Conservation (phyloP, 1,284 basidiomycete species). For the Puccinia horiana region DNA sequence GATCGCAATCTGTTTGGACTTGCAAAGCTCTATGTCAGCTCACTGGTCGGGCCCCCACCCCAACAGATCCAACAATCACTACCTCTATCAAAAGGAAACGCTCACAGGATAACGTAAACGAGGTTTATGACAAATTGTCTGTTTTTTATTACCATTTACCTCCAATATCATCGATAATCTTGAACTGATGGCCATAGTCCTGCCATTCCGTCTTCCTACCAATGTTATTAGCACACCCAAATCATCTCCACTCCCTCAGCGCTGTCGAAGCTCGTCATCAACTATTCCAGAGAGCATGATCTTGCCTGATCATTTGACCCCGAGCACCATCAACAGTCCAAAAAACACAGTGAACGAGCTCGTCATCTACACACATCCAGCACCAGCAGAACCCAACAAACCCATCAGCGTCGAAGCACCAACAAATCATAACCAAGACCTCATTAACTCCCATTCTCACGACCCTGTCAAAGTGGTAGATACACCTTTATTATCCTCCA, state of each 20-base stretch:
- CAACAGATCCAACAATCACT: background rate
- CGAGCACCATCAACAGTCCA: background rate
- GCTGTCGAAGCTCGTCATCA: background rate
- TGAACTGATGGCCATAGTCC: background rate
- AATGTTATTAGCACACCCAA: background rate
- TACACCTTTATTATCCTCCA: background rate
- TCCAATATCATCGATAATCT: background rate
- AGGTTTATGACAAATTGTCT: background rate
- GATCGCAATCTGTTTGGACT: slow-evolving; percentile 28
- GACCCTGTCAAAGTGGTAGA: background rate
- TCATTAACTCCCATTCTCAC: background rate
- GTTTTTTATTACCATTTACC: background rate
- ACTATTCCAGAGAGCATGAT: background rate
- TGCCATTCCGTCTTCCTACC: background rate
- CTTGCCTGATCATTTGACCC: background rate
- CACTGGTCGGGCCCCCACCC: background rate
- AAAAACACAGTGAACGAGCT: background rate
- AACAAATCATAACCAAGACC: background rate
- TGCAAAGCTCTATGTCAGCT: slow-evolving; percentile 31
- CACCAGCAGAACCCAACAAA: background rate
- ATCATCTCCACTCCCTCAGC: background rate
- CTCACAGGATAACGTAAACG: slow-evolving; percentile 6
- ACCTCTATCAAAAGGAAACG: slow-evolving; percentile 9
- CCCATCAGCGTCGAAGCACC: background rate
- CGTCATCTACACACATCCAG: background rate